A percentile compares a stretch with the other conserved stretches of the same genome.
Conservation (phyloP, 2,329 filamentous ascomycete species). For the Colletotrichum musae region DNA sequence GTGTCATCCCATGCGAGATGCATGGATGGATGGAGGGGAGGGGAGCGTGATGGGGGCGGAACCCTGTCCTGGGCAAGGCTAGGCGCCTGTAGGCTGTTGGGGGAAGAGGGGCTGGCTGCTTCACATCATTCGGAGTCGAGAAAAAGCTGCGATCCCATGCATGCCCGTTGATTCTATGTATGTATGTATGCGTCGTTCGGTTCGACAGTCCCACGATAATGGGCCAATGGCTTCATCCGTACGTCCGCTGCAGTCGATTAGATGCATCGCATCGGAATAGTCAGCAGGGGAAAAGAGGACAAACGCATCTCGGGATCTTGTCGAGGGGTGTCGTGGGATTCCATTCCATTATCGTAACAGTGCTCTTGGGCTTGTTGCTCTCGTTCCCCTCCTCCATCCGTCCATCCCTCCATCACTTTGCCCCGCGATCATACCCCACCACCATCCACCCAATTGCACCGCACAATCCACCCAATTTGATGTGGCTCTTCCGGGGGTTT, state of each 20-base stretch:
- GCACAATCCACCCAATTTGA: slow-evolving; percentile 25
- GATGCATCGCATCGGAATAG: neutral
- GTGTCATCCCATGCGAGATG: slow-evolving; percentile 28
- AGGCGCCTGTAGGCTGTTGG: slow-evolving; percentile 18
- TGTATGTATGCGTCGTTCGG: neutral
- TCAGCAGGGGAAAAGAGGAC: no score
- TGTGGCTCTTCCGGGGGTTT: slow-evolving; percentile 25
- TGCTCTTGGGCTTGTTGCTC: neutral
- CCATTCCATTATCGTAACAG: neutral
- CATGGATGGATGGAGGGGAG: slow-evolving; percentile 15
- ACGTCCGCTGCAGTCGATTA: neutral
- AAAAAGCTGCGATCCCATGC: neutral
- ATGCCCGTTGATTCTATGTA: no score
- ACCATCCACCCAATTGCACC: slow-evolving; percentile 36
- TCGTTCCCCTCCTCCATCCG: slow-evolving; percentile 13
- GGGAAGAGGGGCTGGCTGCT: no score
- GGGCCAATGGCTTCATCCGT: slow-evolving; percentile 17
- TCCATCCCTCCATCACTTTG: slow-evolving; percentile 35
- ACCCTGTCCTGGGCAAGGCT: slow-evolving; percentile 27
- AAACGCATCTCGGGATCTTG: neutral
- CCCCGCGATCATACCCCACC: slow-evolving; percentile 44
- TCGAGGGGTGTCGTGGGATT: neutral
- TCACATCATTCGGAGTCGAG: no score
- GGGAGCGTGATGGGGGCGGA: slow-evolving; percentile 1
- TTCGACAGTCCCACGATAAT: slow-evolving; percentile 11